Conservation (phyloP, 2,329 filamentous ascomycete species). For the Colletotrichum kahawae region DNA sequence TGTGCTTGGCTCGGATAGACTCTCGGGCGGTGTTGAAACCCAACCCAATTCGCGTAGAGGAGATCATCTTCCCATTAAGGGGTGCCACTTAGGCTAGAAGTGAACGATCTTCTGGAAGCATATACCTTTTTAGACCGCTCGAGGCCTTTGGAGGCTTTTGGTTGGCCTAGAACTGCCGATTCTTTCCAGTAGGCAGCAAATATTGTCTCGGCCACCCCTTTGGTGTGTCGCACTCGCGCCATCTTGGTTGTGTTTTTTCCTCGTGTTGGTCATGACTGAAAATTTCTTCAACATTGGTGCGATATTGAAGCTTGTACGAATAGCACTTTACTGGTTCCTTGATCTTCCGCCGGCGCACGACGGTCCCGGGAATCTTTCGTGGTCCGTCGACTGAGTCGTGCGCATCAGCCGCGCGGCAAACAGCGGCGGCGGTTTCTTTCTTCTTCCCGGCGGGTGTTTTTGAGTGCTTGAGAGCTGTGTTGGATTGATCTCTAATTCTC, state of each 20-base stretch:
- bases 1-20: slow-evolving; percentile 1
- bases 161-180: neutral
- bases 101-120: slow-evolving; percentile 14
- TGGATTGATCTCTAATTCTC: neutral
- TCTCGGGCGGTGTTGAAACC: slow-evolving; percentile 19
- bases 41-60: neutral
- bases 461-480: neutral
- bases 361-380: neutral
- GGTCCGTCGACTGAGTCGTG: neutral
- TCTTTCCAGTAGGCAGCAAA: neutral
- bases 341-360: neutral
- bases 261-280: neutral
- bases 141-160: neutral
- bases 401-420: slow-evolving; percentile 15
- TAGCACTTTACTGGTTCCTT: neutral
- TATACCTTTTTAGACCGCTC: slow-evolving; percentile 11
- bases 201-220: slow-evolving; percentile 15
- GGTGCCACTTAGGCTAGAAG: slow-evolving; percentile 1
- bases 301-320: neutral
- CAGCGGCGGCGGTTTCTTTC: neutral
- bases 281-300: neutral
- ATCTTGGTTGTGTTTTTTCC: neutral
- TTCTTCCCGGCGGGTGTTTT: neutral
- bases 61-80: neutral
- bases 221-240: neutral